Evolutionary conservation across 257 asterid species (phyloP), one percentile per base, ranked within the genome.

Genomic region (Fraxinus anomala): DNA sequence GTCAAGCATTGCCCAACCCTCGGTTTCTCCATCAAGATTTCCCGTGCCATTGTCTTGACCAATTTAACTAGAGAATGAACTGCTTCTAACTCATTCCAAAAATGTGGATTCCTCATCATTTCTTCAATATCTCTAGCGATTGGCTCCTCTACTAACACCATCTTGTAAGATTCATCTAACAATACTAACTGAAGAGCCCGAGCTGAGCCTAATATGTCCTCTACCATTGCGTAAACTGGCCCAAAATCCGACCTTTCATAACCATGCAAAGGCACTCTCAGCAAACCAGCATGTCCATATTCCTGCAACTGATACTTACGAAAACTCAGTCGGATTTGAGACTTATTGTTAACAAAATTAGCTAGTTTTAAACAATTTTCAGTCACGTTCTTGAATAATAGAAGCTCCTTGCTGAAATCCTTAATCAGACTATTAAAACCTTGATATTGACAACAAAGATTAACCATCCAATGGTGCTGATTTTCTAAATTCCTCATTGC

Each of bases 391-490:
- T 82, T 89, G 86, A 96, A 93, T 63, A 90, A 82, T 2, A 94
- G 94, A 68, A 96, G 95, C 88, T 91, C 98, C 77, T 86, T 93
- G 0, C 83, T 81, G 63, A 96, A 96, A 71, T 96, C 99, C 80
- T 93, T 93, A 30, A 96, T 87, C 88, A 96, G 47, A 54, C 85
- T 72, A 77, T 40, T 85, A 89, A 93, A 88, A 5, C 94, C 98
- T 78, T 89, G 97, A 81, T 84, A 83, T 81, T 93, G 98, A 79
- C 99, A 96, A 82, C 89, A 89, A 71, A 96, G 86, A 73, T 96
- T 96, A 44, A 96, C 96, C 99, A 96, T 96, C 99, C 99, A 93
- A n/a, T 84, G 92, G 79, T 96, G 94, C 71, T 86, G 95, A 77
- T 83, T 89, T 84, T 96, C 99, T 40, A 96, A 76, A 82, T 81